Evolutionary conservation across 2,329 filamentous ascomycete genomes (phyloP).

Genomic region (Cordyceps fumosorosea): DNA sequence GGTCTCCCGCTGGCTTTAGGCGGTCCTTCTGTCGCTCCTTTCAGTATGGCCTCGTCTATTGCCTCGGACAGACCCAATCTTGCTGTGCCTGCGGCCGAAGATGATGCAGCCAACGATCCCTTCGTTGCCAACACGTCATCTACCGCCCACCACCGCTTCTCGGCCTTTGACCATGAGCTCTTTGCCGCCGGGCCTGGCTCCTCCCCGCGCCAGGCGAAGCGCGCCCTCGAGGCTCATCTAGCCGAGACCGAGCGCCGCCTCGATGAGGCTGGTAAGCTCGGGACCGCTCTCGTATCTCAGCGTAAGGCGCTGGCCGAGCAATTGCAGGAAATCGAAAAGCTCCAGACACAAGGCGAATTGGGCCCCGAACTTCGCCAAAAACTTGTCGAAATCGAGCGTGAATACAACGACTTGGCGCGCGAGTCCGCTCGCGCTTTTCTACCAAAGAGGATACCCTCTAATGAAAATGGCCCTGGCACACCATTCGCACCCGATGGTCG

Average conservation of each 20-base stretch:
- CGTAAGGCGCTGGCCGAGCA: conserved; percentile 75
- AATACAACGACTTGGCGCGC: conserved; percentile 88
- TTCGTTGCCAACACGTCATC: conserved; percentile 46
- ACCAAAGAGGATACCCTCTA: conserved; percentile 70
- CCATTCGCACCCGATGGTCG: conserved; percentile 48
- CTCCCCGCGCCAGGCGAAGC: conserved; percentile 81
- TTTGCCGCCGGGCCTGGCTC: conserved; percentile 70
- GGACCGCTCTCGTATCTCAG: conserved; percentile 81
- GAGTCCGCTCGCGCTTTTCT: conserved; percentile 87
- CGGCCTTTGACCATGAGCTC: conserved; percentile 72
- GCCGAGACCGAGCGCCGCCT: conserved; percentile 87
- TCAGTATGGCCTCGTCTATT: conserved; percentile 38
- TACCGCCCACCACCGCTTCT: conserved; percentile 61
- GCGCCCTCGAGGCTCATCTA: conserved; percentile 83
- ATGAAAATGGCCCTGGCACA: conserved; percentile 48
- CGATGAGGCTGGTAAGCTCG: conserved; percentile 83
- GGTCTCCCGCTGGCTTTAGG: conserved; percentile 12
- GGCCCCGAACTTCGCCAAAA: conserved; percentile 76
- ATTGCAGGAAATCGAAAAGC: conserved; percentile 75
- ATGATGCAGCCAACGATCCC: conserved; percentile 46
- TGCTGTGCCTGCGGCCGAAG: conserved; percentile 35
- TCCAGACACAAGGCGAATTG: conserved; percentile 70
- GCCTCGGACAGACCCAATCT: conserved; percentile 36
- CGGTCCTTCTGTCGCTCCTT: conserved; percentile 9
- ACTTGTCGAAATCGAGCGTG: conserved; percentile 80